phyloP scores from a whole-genome alignment of 1,284 basidiomycete genomes.

The Puccinia coronata region DNA sequence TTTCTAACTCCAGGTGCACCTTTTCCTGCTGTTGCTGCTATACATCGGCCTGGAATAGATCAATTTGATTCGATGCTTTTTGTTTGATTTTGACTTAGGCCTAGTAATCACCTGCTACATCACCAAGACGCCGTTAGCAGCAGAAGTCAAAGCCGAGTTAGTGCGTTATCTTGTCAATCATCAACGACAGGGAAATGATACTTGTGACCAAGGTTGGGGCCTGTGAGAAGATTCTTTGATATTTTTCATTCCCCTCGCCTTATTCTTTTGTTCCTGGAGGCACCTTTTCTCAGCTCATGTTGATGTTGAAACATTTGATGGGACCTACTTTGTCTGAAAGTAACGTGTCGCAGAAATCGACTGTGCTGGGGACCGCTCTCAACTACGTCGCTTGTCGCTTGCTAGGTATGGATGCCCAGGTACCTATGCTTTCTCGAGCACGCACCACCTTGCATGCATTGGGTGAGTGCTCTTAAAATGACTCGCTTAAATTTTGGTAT shows the following conservation, averaged over 20 bases:
- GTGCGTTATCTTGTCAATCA: slow-evolving; percentile 66
- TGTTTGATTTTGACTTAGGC: not conserved
- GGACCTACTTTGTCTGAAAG: slow-evolving; percentile 61
- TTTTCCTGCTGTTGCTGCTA: not conserved
- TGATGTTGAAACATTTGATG: not conserved
- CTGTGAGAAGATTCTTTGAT: slow-evolving; percentile 66
- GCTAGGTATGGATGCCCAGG: slow-evolving; percentile 77
- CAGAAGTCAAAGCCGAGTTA: slow-evolving; percentile 35
- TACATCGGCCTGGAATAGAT: not conserved
- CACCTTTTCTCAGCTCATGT: too few species aligned
- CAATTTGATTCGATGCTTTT: too few species aligned
- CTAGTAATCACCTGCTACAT: slow-evolving; percentile 43
- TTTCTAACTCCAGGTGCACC: slow-evolving; percentile 50
- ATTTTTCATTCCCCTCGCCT: too few species aligned
- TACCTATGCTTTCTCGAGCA: slow-evolving; percentile 76
- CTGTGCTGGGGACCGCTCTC: slow-evolving; percentile 89
- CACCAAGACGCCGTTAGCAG: slow-evolving; percentile 29
- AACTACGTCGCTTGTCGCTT: slow-evolving; percentile 87
- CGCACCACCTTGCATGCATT: slow-evolving; percentile 74
- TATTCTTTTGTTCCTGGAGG: too few species aligned
- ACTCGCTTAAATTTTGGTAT: not conserved
- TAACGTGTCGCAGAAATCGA: slow-evolving; percentile 88
- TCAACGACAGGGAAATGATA: slow-evolving; percentile 63
- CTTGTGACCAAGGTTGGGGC: slow-evolving; percentile 87
- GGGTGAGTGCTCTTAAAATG: slow-evolving; percentile 61